These are phyloP conservation scores for Leccinum aurantiacum DNA, from an alignment of 768 basidiomycete genomes.

Conservation along the genomic window DNA sequence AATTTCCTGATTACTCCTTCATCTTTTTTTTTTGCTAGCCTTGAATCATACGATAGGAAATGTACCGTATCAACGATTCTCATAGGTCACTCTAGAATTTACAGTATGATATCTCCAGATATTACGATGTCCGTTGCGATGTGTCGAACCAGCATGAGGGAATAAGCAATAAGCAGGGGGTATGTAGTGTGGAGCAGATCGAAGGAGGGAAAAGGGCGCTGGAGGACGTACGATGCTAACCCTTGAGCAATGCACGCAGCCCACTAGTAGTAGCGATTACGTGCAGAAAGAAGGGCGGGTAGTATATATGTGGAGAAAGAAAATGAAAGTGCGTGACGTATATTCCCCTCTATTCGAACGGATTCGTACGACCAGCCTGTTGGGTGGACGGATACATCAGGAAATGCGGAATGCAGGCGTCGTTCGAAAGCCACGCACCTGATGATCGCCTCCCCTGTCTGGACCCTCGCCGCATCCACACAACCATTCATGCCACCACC, in stretches of 20 bases:
- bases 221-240: neutral
- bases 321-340: constrained; percentile 3
- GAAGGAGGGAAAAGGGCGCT: constrained; percentile 6
- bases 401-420: neutral
- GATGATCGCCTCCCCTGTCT: constrained; percentile 68
- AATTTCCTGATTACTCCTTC: neutral
- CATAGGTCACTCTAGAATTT: constrained; percentile 13
- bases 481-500: constrained; percentile 88
- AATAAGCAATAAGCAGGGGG: constrained; percentile 24
- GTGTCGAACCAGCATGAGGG: constrained; percentile 3
- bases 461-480: constrained; percentile 78
- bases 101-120: constrained; percentile 12
- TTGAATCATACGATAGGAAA: neutral
- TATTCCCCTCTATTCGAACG: constrained; percentile 40
- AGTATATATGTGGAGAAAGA: constrained; percentile 10
- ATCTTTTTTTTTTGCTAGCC: neutral
- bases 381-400: neutral
- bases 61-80: neutral
- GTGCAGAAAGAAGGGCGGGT: constrained; percentile 3
- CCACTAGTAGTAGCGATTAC: constrained; percentile 12
- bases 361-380: constrained; percentile 76
- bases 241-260: too few species aligned
- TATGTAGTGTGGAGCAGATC: constrained; percentile 19
- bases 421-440: constrained; percentile 46
- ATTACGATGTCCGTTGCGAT: constrained; percentile 17